These are phyloP conservation scores for Hortaea werneckii DNA, from an alignment of 2,329 filamentous ascomycete species.

Conservation along the genomic window DNA sequence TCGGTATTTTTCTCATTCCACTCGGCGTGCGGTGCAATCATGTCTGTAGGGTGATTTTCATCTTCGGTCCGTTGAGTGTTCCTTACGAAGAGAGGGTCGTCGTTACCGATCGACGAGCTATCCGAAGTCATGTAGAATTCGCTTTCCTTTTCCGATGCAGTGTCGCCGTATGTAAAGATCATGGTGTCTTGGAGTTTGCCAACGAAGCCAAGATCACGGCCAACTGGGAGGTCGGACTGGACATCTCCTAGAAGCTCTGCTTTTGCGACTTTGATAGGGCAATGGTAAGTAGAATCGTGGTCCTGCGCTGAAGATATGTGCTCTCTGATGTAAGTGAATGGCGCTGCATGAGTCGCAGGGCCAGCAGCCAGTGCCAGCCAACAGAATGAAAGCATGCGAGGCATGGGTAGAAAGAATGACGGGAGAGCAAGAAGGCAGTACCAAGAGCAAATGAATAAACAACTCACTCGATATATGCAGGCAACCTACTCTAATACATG, in stretches of 20 bases:
- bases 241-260: not conserved
- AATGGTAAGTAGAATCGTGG: not conserved
- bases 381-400: not conserved
- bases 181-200: not conserved
- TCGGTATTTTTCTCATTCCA: not conserved
- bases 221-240: not conserved
- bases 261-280: not conserved
- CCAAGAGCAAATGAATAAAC: no score
- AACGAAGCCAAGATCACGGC: not conserved
- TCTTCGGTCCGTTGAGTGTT: not conserved
- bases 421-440: no score
- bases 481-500: no score
- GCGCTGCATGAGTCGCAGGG: not conserved
- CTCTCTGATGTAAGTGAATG: not conserved
- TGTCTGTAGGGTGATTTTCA: not conserved
- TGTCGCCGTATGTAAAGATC: slow-evolving; percentile 1
- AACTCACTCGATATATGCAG: no score
- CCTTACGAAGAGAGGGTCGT: not conserved
- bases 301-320: not conserved
- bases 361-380: not conserved
- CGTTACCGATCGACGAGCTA: not conserved
- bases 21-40: not conserved
- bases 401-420: no score
- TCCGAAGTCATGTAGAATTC: slow-evolving; percentile 1
- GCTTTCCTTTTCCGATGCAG: not conserved